Evolutionary conservation across 495 filamentous ascomycete genomes (phyloP).

Genomic region (Podospora pseudoanserina): DNA sequence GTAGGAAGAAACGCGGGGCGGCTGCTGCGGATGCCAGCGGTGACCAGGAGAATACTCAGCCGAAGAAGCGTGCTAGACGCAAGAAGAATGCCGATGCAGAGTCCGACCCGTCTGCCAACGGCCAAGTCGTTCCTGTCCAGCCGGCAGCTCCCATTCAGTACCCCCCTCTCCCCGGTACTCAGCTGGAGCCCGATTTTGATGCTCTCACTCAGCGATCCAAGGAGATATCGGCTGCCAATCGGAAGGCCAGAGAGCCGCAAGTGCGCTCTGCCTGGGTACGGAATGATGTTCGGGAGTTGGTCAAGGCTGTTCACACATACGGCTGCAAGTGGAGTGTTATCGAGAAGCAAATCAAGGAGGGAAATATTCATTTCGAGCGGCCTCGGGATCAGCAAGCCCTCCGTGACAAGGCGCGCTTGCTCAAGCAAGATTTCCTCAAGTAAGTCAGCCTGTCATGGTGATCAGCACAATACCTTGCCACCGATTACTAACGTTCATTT

Average conservation of each 20-base stretch:
- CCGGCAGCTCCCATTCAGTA: slow-evolving; percentile 22
- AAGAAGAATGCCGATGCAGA: slow-evolving; percentile 19
- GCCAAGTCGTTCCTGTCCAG: not conserved
- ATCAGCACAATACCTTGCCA: not conserved
- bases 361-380: slow-evolving; percentile 35
- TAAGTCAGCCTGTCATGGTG: slow-evolving; percentile 30
- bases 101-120: not conserved
- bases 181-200: slow-evolving; percentile 29
- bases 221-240: slow-evolving; percentile 26
- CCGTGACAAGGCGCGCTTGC: slow-evolving; percentile 63
- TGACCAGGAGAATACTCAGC: slow-evolving; percentile 5
- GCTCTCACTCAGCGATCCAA: slow-evolving; percentile 22
- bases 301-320: slow-evolving; percentile 46
- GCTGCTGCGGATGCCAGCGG: slow-evolving; percentile 9
- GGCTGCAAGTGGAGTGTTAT: slow-evolving; percentile 54
- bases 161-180: slow-evolving; percentile 20
- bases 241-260: slow-evolving; percentile 37
- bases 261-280: slow-evolving; percentile 43
- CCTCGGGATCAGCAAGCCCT: slow-evolving; percentile 57
- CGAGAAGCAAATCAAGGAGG: slow-evolving; percentile 34
- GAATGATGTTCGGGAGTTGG: slow-evolving; percentile 47
- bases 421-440: slow-evolving; percentile 59
- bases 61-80: slow-evolving; percentile 24
- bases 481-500: slow-evolving; percentile 4
- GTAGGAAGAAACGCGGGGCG: slow-evolving; percentile 20